These are phyloP conservation scores for Mycena indigotica DNA, from an alignment of 768 basidiomycete genomes.

Conservation along the genomic window DNA sequence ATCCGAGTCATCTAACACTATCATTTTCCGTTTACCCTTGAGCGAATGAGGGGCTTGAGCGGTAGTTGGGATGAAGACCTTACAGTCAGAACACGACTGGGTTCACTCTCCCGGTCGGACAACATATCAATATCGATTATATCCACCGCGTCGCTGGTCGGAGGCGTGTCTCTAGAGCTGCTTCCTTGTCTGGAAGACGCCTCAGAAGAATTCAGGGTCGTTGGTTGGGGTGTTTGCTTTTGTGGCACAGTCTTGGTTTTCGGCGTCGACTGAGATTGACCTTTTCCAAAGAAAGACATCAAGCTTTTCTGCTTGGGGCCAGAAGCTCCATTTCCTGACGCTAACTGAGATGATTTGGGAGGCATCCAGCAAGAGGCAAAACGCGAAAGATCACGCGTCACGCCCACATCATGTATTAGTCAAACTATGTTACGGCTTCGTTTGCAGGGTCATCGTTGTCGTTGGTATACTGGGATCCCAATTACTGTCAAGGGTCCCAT, in stretches of 20 bases:
- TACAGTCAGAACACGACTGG: constrained; percentile 34
- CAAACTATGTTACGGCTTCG: background rate
- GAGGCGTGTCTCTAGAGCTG: constrained; percentile 62
- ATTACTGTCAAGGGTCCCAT: constrained; percentile 64
- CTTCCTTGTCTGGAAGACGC: constrained; percentile 52
- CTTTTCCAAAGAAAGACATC: constrained; percentile 59
- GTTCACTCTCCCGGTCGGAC: constrained; percentile 43
- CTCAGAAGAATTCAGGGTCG: constrained; percentile 40
- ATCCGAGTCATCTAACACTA: constrained; percentile 70
- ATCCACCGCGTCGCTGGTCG: constrained; percentile 59
- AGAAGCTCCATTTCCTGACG: background rate
- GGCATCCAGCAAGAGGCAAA: constrained; percentile 6
- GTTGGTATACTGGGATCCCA: constrained; percentile 45
- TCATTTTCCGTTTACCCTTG: constrained; percentile 68
- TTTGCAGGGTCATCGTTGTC: constrained; percentile 38
- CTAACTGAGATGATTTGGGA: constrained; percentile 14
- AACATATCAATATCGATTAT: constrained; percentile 77
- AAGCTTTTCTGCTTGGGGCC: constrained; percentile 69
- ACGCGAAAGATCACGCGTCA: background rate
- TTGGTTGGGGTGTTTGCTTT: constrained; percentile 37
- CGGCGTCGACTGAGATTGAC: constrained; percentile 21
- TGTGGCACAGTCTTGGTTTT: constrained; percentile 32
- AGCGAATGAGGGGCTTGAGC: no score
- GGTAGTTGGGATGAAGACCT: no score
- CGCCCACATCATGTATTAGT: background rate